phyloP scores from a whole-genome alignment of 768 basidiomycete species.

The Leccinellum luteum region DNA sequence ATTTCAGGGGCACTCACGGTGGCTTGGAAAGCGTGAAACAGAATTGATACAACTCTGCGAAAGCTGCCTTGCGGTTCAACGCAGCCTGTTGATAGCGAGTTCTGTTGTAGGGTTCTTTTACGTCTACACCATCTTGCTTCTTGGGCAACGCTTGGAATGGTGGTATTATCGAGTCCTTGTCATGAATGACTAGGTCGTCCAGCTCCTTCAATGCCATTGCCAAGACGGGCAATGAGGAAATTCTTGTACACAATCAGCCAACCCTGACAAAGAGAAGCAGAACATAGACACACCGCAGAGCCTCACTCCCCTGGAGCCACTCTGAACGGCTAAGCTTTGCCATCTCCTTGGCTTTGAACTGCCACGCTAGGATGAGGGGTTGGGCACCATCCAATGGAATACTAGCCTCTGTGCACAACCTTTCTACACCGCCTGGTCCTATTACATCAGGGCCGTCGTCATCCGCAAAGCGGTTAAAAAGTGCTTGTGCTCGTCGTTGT shows the following conservation, averaged over 20 bases:
- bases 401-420: slow-evolving; percentile 65
- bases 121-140: slow-evolving; percentile 25
- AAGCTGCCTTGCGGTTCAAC: slow-evolving; percentile 48
- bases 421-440: slow-evolving; percentile 70
- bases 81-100: slow-evolving; percentile 49
- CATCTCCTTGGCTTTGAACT: slow-evolving; percentile 68
- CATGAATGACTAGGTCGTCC: slow-evolving; percentile 55
- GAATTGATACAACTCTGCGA: slow-evolving; percentile 65
- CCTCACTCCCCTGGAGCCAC: slow-evolving; percentile 60
- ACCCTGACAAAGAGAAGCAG: not conserved
- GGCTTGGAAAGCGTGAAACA: slow-evolving; percentile 71
- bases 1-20: slow-evolving; percentile 51
- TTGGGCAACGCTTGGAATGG: slow-evolving; percentile 23
- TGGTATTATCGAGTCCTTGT: slow-evolving; percentile 38
- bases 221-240: slow-evolving; percentile 49
- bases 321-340: slow-evolving; percentile 65
- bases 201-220: slow-evolving; percentile 56
- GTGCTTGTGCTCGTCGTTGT: slow-evolving; percentile 43
- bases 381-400: slow-evolving; percentile 71
- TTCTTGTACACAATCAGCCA: slow-evolving; percentile 33
- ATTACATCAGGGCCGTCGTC: slow-evolving; percentile 48
- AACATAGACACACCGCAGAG: slow-evolving; percentile 39
- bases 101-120: slow-evolving; percentile 54
- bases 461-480: slow-evolving; percentile 68
- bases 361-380: slow-evolving; percentile 77